Evolutionary conservation across 345 rosid species (phyloP).

Genomic region (Eucalyptus regnans): DNA sequence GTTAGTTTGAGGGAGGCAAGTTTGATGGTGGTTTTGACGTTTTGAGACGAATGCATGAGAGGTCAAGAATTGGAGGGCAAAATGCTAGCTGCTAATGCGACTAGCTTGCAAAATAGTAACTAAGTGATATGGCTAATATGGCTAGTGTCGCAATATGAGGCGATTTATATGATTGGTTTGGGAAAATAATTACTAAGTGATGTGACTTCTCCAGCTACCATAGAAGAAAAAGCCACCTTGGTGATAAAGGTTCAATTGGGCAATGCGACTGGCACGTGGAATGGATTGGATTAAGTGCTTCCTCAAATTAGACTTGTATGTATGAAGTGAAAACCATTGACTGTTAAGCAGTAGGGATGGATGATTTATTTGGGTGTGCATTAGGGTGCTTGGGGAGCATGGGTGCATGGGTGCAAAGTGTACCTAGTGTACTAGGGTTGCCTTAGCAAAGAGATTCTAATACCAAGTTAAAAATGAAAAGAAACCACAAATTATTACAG

Average conservation of each 20-base stretch:
- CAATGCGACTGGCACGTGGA: accelerated
- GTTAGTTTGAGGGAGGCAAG: neutral
- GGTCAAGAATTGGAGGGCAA: neutral
- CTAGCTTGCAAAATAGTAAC: neutral
- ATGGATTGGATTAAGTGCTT: neutral
- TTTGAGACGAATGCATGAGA: accelerated
- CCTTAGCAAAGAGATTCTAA: neutral
- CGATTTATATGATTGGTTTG: no score
- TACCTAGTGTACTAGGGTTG: neutral
- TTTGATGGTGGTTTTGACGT: neutral
- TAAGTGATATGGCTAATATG: neutral
- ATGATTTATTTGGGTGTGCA: neutral
- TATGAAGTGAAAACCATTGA: neutral
- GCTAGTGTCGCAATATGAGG: accelerated
- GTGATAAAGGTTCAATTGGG: neutral
- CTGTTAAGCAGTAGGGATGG: no score
- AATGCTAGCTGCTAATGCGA: neutral
- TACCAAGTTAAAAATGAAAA: neutral
- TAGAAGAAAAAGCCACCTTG: neutral
- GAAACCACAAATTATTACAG: accelerated
- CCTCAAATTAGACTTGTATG: neutral
- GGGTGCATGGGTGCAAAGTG: neutral
- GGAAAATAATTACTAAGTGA: no score
- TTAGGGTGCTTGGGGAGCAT: neutral
- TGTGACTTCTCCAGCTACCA: neutral